A percentile compares a stretch with the other conserved stretches of the same genome.
These are phyloP conservation scores for Nevesoporus exiguus DNA, from an alignment of 768 basidiomycete species.

Conservation along the genomic window DNA sequence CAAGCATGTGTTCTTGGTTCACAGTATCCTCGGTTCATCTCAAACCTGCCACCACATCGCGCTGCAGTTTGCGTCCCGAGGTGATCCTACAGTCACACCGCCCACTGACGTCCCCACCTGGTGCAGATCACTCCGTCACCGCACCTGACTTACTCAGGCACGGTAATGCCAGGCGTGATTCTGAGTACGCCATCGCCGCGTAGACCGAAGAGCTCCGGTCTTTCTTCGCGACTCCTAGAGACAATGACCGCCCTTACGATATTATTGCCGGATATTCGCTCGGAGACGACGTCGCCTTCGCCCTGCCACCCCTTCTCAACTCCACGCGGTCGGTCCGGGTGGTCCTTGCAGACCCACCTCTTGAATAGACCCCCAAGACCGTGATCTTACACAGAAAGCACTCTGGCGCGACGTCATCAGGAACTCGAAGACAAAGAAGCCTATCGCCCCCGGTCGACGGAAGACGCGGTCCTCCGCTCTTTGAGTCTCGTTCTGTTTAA, in stretches of 20 bases:
- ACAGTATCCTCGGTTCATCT: constrained; percentile 16
- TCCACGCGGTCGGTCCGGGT: constrained; percentile 5
- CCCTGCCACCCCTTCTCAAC: constrained; percentile 15
- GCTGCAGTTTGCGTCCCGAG: constrained; percentile 14
- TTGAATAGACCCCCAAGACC: not conserved
- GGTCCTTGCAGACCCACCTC: constrained; percentile 20
- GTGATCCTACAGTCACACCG: not conserved
- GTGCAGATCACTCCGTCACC: constrained; percentile 22
- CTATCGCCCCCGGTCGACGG: not conserved
- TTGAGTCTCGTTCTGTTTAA: too few relatives aligned
- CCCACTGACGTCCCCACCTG: not conserved
- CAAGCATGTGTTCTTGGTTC: constrained; percentile 20
- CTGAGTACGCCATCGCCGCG: constrained; percentile 13
- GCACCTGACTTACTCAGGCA: constrained; percentile 28
- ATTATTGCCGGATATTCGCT: constrained; percentile 23
- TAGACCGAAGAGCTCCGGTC: constrained; percentile 14
- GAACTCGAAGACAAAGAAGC: not conserved
- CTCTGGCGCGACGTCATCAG: not conserved
- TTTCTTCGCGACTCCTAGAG: not conserved
- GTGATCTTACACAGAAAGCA: not conserved
- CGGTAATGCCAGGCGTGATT: constrained; percentile 1
- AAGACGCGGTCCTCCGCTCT: not conserved
- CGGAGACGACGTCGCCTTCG: constrained; percentile 14
- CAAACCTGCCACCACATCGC: constrained; percentile 16
- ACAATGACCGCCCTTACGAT: not conserved